Percentiles rank a stretch among this genome's conserved stretches.
Conservation (phyloP, 2,329 filamentous ascomycete species). For the Diaporthe ampelina region DNA sequence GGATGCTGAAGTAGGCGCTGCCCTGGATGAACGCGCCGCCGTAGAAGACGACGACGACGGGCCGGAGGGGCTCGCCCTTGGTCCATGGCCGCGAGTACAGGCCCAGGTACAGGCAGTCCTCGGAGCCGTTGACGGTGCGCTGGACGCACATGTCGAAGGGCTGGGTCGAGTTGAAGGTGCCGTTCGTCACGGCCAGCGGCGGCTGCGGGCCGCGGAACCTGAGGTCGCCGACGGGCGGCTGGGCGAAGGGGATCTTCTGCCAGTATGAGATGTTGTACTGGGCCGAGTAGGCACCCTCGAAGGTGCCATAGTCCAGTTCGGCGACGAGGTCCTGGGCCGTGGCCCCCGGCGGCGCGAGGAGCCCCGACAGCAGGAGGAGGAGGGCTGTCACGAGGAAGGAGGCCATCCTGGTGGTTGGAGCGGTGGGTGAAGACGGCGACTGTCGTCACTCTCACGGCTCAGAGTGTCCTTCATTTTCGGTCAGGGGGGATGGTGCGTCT, state of each 20-base stretch:
- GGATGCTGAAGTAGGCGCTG: slow-evolving; percentile 66
- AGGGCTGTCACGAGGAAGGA: neutral
- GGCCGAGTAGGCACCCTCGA: slow-evolving; percentile 64
- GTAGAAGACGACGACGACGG: slow-evolving; percentile 72
- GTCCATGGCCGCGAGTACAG: slow-evolving; percentile 72
- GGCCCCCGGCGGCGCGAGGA: slow-evolving; percentile 11
- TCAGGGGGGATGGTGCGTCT: neutral
- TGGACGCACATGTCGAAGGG: slow-evolving; percentile 71
- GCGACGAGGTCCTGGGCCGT: slow-evolving; percentile 52
- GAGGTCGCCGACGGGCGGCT: slow-evolving; percentile 69
- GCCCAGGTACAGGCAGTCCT: slow-evolving; percentile 74
- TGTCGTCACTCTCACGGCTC: slow-evolving; percentile 4
- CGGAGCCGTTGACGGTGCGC: slow-evolving; percentile 67
- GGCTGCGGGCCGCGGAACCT: slow-evolving; percentile 74
- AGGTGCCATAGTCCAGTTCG: slow-evolving; percentile 63
- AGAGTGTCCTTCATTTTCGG: neutral
- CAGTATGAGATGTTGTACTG: slow-evolving; percentile 71
- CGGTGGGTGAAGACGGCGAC: neutral
- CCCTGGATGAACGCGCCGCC: slow-evolving; percentile 74
- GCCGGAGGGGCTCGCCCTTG: slow-evolving; percentile 57
- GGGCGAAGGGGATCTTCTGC: slow-evolving; percentile 72
- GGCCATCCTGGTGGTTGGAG: slow-evolving; percentile 18
- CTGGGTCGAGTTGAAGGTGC: slow-evolving; percentile 67
- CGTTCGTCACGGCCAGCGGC: slow-evolving; percentile 60
- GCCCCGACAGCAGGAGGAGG: slow-evolving; percentile 2